phyloP scores from a whole-genome alignment of 257 asterid genomes.

The Phtheirospermum japonicum region DNA sequence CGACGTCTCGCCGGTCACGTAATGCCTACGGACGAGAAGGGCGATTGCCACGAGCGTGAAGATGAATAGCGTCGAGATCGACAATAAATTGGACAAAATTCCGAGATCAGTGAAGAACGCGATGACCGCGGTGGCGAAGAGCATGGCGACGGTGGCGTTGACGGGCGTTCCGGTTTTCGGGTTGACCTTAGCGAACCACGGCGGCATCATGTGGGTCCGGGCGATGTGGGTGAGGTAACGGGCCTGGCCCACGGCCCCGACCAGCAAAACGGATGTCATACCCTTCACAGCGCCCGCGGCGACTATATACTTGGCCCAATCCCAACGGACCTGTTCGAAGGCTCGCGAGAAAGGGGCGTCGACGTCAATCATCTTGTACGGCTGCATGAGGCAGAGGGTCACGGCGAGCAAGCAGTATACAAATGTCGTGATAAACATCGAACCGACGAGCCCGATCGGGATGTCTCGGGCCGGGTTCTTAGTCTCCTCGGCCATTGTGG shows the following conservation, averaged over 20 bases:
- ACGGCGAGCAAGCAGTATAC: slow-evolving; percentile 48
- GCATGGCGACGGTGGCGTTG: slow-evolving; percentile 48
- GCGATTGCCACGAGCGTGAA: slow-evolving; percentile 57
- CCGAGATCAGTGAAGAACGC: slow-evolving; percentile 47
- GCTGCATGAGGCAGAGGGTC: slow-evolving; percentile 53
- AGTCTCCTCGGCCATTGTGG: slow-evolving; percentile 69
- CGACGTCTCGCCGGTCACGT: slow-evolving; percentile 44
- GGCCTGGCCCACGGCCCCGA: slow-evolving; percentile 55
- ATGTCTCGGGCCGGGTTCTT: slow-evolving; percentile 49
- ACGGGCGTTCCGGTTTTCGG: slow-evolving; percentile 48
- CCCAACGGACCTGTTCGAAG: slow-evolving; percentile 45
- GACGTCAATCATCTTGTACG: slow-evolving; percentile 29
- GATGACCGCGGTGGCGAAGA: slow-evolving; percentile 43
- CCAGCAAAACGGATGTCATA: slow-evolving; percentile 55
- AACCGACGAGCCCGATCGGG: slow-evolving; percentile 62
- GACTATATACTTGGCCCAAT: slow-evolving; percentile 58
- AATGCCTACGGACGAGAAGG: slow-evolving; percentile 52
- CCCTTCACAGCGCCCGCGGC: slow-evolving; percentile 61
- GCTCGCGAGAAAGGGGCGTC: slow-evolving; percentile 52
- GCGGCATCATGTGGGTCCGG: slow-evolving; percentile 62
- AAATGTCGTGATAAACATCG: slow-evolving; percentile 48
- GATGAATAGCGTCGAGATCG: slow-evolving; percentile 50
- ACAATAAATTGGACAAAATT: slow-evolving; percentile 37
- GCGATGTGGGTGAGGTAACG: slow-evolving; percentile 64
- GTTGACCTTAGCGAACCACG: slow-evolving; percentile 51